Base-by-base conservation (phyloP, 2,329 filamentous ascomycete species). In the Metarhizium brunneum region DNA sequence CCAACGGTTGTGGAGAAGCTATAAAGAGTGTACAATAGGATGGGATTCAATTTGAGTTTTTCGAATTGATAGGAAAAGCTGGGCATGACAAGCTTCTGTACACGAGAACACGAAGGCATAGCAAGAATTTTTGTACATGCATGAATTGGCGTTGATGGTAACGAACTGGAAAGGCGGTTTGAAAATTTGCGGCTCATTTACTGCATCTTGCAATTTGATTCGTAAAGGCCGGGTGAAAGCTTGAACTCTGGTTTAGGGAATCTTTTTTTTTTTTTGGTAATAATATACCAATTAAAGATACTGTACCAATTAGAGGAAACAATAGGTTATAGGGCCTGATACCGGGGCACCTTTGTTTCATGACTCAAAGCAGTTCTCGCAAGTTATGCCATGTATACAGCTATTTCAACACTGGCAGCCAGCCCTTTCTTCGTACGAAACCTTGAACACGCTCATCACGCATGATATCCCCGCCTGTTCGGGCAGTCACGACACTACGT, bases 401-500 rank as follows among this genome's bases (percentile, higher is more conserved):
- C 66, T 59, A 73, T 25, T 70, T 71, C 54, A 78, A 50, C 3
- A 77, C 69, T 3, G 75, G 69, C 47, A 63, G 76, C 85, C 85
- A 88, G 6, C 83, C 83, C 63, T 78, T 81, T 54, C 85, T 73
- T 4, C 75, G 75, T 6, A 79, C 65, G 65, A 81, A 88, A 1
- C 73, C 76, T 20, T 71, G 65, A 2, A 88, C 80, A 0, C 77
- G 77, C 62, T 87, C 83, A 61, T 88, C 84, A 25, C 63, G 66
- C 50, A 89, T 71, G 3, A 88, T 76, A 29, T 88, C 83, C 4
- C 65, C 68, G 2, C 80, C 83, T 10, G 73, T 70, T 53, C 85
- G 73, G 1, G 83, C 84, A 2, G 85, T 89, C 3, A 89, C 74
- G 2, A 88, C 71, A 63, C 85, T 89, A n/a, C 77, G 73, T 69